Evolutionary conservation across 2,329 filamentous ascomycete genomes (phyloP).

Genomic region (Sphaerulina musiva): DNA sequence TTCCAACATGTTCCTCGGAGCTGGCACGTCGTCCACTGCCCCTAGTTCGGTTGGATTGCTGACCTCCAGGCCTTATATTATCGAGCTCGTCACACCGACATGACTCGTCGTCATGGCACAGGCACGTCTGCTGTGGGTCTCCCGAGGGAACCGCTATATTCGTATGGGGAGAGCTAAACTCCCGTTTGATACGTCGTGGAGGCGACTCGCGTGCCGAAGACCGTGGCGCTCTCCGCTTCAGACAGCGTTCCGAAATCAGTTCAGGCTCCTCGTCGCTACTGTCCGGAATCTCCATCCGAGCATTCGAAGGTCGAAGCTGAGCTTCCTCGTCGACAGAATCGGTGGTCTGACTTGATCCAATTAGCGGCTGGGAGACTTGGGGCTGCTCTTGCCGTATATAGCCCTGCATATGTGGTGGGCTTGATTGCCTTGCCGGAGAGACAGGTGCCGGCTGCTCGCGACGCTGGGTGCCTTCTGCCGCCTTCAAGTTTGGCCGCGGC

Average conservation of each 20-base stretch:
- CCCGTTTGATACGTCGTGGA: conserved; percentile 25
- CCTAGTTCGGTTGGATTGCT: conserved; percentile 20
- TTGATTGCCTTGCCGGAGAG: not conserved
- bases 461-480: not conserved
- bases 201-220: conserved; percentile 19
- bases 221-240: conserved; percentile 40
- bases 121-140: not conserved
- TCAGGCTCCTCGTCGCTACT: conserved; percentile 38
- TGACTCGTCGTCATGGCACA: not conserved
- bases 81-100: not conserved
- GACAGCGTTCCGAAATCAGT: conserved; percentile 38
- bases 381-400: not conserved
- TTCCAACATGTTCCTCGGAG: conserved; percentile 19
- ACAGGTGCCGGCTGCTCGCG: not conserved
- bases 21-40: conserved; percentile 17
- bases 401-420: not conserved
- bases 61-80: not conserved
- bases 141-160: conserved; percentile 38
- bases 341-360: conserved; percentile 42
- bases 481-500: not conserved
- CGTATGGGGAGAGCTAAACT: conserved; percentile 21
- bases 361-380: not conserved
- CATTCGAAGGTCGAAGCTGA: conserved; percentile 8
- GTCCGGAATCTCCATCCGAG: conserved; percentile 4
- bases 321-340: conserved; percentile 17